These are phyloP conservation scores for Aureobasidium sp. DNA, from an alignment of 2,329 filamentous ascomycete species.

Conservation along the genomic window DNA sequence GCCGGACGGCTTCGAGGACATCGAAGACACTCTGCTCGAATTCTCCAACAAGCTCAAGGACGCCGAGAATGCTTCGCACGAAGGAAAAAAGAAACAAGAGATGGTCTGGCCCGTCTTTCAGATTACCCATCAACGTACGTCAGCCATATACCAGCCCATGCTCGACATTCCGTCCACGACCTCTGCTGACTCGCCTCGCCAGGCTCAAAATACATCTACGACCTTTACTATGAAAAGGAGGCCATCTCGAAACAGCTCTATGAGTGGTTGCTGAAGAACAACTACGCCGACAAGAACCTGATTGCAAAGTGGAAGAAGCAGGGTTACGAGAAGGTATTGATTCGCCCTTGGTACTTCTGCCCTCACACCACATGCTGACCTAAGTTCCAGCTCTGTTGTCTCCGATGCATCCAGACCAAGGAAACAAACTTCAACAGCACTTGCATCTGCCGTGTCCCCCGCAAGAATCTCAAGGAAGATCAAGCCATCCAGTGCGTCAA, in stretches of 20 bases:
- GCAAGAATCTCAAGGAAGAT: conserved; percentile 80
- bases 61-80: conserved; percentile 77
- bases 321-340: conserved; percentile 83
- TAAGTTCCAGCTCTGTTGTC: conserved; percentile 68
- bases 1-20: conserved; percentile 79
- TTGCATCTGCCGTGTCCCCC: conserved; percentile 92
- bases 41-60: conserved; percentile 92
- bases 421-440: conserved; percentile 98
- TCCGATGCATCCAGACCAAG: conserved; percentile 97
- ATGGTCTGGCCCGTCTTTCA: conserved; percentile 97
- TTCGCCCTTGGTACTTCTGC: conserved; percentile 22
- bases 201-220: conserved; percentile 84
- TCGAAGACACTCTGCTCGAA: conserved; percentile 78
- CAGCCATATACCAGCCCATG: conserved; percentile 12
- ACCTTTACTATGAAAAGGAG: conserved; percentile 96
- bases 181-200: conserved; percentile 20
- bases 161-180: not conserved
- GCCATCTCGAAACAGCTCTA: conserved; percentile 89
- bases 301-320: conserved; percentile 99
- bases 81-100: conserved; percentile 80
- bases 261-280: conserved; percentile 94
- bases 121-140: conserved; percentile 81
- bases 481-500: conserved; percentile 89
- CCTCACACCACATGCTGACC: not conserved
- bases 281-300: conserved; percentile 87